phyloP scores from a whole-genome alignment of 139 green algal species.

The Micromonas commoda region DNA sequence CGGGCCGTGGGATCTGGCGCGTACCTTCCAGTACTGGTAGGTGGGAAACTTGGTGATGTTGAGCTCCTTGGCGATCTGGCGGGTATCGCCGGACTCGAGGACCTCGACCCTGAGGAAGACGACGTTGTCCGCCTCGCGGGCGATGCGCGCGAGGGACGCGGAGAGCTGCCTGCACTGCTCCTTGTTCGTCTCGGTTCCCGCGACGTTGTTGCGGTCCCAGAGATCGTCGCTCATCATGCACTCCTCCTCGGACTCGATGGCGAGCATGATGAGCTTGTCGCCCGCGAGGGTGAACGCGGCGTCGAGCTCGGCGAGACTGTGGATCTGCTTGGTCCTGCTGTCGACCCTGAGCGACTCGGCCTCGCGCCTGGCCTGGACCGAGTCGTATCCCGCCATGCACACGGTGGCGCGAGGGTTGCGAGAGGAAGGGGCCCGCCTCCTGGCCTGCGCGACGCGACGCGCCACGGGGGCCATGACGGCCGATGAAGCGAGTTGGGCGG shows the following conservation, averaged over 20 bases:
- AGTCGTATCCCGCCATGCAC: not conserved
- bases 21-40: constrained; percentile 25
- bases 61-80: constrained; percentile 17
- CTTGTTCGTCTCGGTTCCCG: constrained; percentile 1
- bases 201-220: too few relatives aligned
- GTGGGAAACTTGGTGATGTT: constrained; percentile 29
- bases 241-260: constrained; percentile 23
- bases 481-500: too few relatives aligned
- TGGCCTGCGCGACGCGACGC: too few relatives aligned
- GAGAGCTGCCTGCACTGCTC: constrained; percentile 27
- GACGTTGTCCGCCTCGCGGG: constrained; percentile 29
- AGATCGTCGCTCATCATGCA: constrained; percentile 19
- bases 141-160: constrained; percentile 23
- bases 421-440: too few relatives aligned
- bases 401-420: not conserved
- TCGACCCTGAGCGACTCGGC: too few relatives aligned
- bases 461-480: too few relatives aligned
- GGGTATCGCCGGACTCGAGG: not conserved
- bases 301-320: constrained; percentile 20
- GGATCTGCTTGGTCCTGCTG: not conserved
- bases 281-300: constrained; percentile 24
- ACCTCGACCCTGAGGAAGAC: constrained; percentile 26
- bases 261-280: constrained; percentile 35
- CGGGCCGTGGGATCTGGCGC: too few relatives aligned
- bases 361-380: not conserved